These are phyloP conservation scores for Psilocybe azurescens DNA, from an alignment of 768 basidiomycete genomes.

Conservation along the genomic window DNA sequence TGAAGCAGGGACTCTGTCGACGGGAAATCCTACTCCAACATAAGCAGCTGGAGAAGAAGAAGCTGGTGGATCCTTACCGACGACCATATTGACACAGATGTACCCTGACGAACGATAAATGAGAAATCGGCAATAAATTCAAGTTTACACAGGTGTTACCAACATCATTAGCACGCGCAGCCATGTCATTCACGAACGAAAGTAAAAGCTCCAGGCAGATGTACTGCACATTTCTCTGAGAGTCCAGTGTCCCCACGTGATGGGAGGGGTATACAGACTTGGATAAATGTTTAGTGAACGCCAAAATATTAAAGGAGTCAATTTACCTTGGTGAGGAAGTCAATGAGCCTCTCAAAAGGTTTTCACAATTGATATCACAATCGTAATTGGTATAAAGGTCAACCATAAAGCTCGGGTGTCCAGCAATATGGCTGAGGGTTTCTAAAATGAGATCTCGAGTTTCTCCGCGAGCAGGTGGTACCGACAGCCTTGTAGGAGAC, in stretches of 20 bases:
- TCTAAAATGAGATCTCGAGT: constrained; percentile 91
- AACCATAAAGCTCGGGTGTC: constrained; percentile 91
- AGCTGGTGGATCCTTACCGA: constrained; percentile 45
- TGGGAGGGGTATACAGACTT: constrained; percentile 84
- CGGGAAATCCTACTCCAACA: constrained; percentile 52
- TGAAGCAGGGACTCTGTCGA: constrained; percentile 61
- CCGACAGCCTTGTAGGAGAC: constrained; percentile 60
- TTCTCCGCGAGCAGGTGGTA: constrained; percentile 83
- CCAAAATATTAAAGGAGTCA: background rate
- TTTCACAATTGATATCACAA: constrained; percentile 96
- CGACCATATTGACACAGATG: constrained; percentile 59
- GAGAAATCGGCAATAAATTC: constrained; percentile 15
- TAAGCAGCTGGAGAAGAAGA: background rate
- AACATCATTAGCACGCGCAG: constrained; percentile 59
- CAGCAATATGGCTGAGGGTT: constrained; percentile 79
- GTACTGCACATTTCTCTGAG: constrained; percentile 80
- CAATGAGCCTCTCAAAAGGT: constrained; percentile 87
- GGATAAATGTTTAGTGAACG: background rate
- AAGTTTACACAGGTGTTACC: constrained; percentile 24
- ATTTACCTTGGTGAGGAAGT: constrained; percentile 83
- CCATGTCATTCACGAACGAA: constrained; percentile 89
- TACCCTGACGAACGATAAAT: constrained; percentile 28
- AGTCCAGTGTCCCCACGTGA: constrained; percentile 59
- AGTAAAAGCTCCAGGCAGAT: constrained; percentile 89
- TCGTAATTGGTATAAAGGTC: constrained; percentile 97